Conservation (phyloP, 164 flowering plant species). For the Stephania cephalantha region DNA sequence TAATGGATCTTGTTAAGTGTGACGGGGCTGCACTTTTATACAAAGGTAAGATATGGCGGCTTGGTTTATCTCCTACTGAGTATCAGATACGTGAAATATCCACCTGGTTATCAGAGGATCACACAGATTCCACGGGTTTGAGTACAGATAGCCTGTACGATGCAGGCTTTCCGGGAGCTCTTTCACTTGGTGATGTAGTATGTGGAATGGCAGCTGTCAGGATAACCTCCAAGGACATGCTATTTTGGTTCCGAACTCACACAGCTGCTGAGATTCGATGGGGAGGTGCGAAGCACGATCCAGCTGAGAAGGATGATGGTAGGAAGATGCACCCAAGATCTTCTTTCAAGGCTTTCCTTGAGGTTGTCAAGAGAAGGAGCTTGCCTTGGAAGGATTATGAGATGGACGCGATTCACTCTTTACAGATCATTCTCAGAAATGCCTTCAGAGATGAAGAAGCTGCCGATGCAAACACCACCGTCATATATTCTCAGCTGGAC, state of each 20-base stretch:
- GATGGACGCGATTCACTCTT: slow-evolving; percentile 96
- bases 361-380: slow-evolving; percentile 84
- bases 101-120: slow-evolving; percentile 61
- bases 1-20: slow-evolving; percentile 92
- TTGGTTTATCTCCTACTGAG: slow-evolving; percentile 70
- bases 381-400: slow-evolving; percentile 90
- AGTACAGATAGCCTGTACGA: slow-evolving; percentile 89
- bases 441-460: slow-evolving; percentile 49
- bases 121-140: slow-evolving; percentile 87
- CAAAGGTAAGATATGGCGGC: slow-evolving; percentile 52
- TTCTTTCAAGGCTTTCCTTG: slow-evolving; percentile 92
- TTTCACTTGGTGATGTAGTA: slow-evolving; percentile 57
- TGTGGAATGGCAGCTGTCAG: slow-evolving; percentile 97
- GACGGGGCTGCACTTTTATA: slow-evolving; percentile 86
- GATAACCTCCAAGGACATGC: slow-evolving; percentile 65
- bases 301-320: slow-evolving; percentile 75
- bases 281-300: slow-evolving; percentile 97
- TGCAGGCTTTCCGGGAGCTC: slow-evolving; percentile 84
- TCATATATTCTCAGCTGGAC: slow-evolving; percentile 50
- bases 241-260: slow-evolving; percentile 88
- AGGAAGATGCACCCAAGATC: slow-evolving; percentile 94
- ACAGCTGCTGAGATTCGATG: slow-evolving; percentile 81
- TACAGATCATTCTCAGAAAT: slow-evolving; percentile 88
- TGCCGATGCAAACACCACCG: slow-evolving; percentile 25
- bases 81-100: slow-evolving; percentile 54